Evolutionary conservation across 1,139 yeast genomes (phyloP).

Genomic region (Wickerhamomyces sp.): DNA sequence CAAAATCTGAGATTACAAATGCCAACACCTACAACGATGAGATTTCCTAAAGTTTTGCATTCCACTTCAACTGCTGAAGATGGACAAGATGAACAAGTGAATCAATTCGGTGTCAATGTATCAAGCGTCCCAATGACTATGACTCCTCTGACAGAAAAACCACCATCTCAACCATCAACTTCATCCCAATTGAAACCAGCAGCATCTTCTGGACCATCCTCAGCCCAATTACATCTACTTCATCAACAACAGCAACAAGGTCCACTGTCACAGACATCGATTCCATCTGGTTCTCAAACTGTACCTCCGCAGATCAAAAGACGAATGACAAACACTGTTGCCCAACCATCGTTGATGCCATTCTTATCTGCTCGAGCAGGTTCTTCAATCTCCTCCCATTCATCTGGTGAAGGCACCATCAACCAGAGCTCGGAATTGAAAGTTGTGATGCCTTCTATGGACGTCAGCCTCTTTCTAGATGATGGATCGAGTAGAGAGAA

Average conservation of each 20-base stretch:
- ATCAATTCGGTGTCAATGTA: slow-evolving; percentile 62
- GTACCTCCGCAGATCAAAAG: no score
- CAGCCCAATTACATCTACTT: background rate
- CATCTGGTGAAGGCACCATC: slow-evolving; percentile 13
- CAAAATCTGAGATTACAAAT: slow-evolving; percentile 41
- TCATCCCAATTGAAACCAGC: slow-evolving; percentile 5
- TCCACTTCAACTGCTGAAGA: slow-evolving; percentile 17
- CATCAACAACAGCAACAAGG: slow-evolving; percentile 30
- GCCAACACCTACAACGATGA: slow-evolving; percentile 40
- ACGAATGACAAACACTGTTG: slow-evolving; percentile 12
- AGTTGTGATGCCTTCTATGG: slow-evolving; percentile 12
- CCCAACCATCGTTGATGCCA: slow-evolving; percentile 18
- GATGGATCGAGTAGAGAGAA: slow-evolving; percentile 15
- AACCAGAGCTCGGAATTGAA: slow-evolving; percentile 2
- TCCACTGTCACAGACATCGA: slow-evolving; percentile 60
- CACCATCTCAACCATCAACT: slow-evolving; percentile 12
- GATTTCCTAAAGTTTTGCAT: slow-evolving; percentile 29
- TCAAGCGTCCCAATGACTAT: slow-evolving; percentile 52
- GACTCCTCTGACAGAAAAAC: slow-evolving; percentile 75
- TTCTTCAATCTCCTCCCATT: slow-evolving; percentile 16
- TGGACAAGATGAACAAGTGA: slow-evolving; percentile 35
- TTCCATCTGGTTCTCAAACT: slow-evolving; percentile 5
- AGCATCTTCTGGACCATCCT: slow-evolving; percentile 1
- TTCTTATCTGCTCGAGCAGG: slow-evolving; percentile 16
- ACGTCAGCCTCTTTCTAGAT: slow-evolving; percentile 19